phyloP scores from a whole-genome alignment of 345 rosid genomes.

The Dipteronia sinensis region DNA sequence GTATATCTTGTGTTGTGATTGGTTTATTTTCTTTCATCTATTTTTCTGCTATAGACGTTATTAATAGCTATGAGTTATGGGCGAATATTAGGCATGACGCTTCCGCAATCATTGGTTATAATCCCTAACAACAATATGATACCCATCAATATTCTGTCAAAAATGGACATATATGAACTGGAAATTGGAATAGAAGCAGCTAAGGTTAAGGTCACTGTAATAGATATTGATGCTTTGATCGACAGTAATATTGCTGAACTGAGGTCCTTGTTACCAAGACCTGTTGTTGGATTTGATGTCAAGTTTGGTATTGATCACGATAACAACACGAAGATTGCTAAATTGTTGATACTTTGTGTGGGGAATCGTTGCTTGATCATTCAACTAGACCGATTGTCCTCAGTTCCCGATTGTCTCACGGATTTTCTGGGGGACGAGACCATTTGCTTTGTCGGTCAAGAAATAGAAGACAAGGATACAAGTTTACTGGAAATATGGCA shows the following conservation, averaged over 20 bases:
- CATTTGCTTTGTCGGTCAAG: neutral
- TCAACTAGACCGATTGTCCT: neutral
- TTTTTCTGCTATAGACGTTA: too few relatives aligned
- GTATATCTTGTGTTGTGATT: too few relatives aligned
- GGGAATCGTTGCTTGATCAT: neutral
- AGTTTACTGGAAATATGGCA: too few relatives aligned
- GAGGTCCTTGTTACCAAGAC: neutral
- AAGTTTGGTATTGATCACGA: neutral
- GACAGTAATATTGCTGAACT: neutral
- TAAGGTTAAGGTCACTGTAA: too few relatives aligned
- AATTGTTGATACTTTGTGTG: neutral
- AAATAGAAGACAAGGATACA: too few relatives aligned
- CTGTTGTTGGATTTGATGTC: neutral
- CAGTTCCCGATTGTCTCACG: neutral
- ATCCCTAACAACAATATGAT: too few relatives aligned
- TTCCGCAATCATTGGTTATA: too few relatives aligned
- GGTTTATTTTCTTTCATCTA: too few relatives aligned
- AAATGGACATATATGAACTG: constrained; percentile 8
- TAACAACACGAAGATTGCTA: neutral
- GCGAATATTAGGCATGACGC: too few relatives aligned
- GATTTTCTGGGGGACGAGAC: neutral
- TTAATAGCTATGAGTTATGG: too few relatives aligned
- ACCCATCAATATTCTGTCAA: neutral
- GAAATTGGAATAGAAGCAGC: too few relatives aligned
- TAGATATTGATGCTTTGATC: too few relatives aligned